Percentiles rank a stretch among this genome's conserved stretches.
phyloP scores from a whole-genome alignment of 2,329 filamentous ascomycete genomes.

The Zymoseptoria ardabiliae region DNA sequence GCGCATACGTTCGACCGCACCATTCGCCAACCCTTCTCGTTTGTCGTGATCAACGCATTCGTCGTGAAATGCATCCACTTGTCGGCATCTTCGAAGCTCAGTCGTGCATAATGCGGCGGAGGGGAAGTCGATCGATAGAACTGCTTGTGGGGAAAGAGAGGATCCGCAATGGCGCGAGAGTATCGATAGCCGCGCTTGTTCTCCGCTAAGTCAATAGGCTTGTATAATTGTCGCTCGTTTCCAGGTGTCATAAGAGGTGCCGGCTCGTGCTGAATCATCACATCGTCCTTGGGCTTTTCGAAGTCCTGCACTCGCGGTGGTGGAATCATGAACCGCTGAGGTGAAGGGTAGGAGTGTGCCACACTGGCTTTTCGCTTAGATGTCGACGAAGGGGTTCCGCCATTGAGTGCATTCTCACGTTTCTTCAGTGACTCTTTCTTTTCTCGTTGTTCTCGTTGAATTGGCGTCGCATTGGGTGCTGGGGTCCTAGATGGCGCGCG shows the following conservation, averaged over 20 bases:
- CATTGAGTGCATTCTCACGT: conserved; percentile 38
- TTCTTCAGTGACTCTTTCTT: conserved; percentile 47
- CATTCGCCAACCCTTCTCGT: conserved; percentile 88
- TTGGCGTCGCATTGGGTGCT: conserved; percentile 36
- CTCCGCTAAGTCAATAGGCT: conserved; percentile 49
- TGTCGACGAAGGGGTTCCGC: conserved; percentile 31
- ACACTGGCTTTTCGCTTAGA: conserved; percentile 33
- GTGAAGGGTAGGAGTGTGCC: conserved; percentile 34
- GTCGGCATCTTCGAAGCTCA: conserved; percentile 89
- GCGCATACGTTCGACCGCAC: conserved; percentile 84
- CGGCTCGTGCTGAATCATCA: conserved; percentile 42
- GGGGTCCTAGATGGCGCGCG: conserved; percentile 26
- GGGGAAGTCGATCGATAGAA: conserved; percentile 87
- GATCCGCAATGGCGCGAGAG: conserved; percentile 82
- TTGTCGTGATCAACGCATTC: conserved; percentile 69
- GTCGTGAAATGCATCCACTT: conserved; percentile 71
- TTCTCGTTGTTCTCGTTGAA: conserved; percentile 45
- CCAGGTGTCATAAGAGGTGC: conserved; percentile 37
- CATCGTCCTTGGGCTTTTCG: conserved; percentile 41
- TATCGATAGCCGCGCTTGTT: conserved; percentile 75
- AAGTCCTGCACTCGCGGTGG: conserved; percentile 43
- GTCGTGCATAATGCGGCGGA: conserved; percentile 71
- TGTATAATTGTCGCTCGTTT: conserved; percentile 38
- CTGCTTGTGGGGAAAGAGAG: conserved; percentile 74
- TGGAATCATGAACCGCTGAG: conserved; percentile 45